Base-by-base conservation (phyloP, 129 eudicot species). In the Erigeron canadensis region DNA sequence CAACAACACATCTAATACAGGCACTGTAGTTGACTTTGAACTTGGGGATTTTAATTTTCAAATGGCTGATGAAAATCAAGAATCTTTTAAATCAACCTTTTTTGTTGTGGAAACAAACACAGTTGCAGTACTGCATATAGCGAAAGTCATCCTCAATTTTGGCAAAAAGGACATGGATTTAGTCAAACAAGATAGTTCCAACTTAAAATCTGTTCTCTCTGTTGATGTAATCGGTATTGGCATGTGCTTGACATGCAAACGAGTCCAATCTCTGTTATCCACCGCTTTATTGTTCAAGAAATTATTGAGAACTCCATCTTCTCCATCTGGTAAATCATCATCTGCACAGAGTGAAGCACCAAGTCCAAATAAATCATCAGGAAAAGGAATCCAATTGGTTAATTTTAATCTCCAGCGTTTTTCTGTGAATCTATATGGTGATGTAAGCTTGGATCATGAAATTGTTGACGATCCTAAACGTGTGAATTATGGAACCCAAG, bases 401-500 rank as follows among this genome's bases (percentile, higher is more conserved):
- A 89, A 80, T 28, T 75, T 92, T 47, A 86, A 83, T 76, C 95
- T 92, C 28, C 91, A 92, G 72, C 76, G 70, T 75, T 92, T 91
- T 72, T 85, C 86, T 17, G 51, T 92, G n/a, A 83, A 89, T 75
- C 78, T 87, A 55, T 75, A 86, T 45, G 77, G 86, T 80, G 96
- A 89, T 37, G 89, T 79, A 56, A 83, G 84, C 44, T 66, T 92
- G 89, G 98, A 89, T 60, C 77, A 80, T 76, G 82, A 80, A 47
- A 77, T 70, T 59, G 70, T 84, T 48, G 87, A 83, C 11, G 98
- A 92, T 66, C 96, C 96, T 17, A 92, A 92, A 74, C 86, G 89
- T 58, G 96, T 86, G 47, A 92, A 92, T 76, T 92, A 89, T 56
- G 98, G 98, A 75, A 89, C 98, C 12, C 96, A 92, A 81, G 98